Percentiles rank a stretch among this genome's conserved stretches.
Conservation (phyloP, 495 filamentous ascomycete genomes). For the Hypoxylon fuscum region DNA sequence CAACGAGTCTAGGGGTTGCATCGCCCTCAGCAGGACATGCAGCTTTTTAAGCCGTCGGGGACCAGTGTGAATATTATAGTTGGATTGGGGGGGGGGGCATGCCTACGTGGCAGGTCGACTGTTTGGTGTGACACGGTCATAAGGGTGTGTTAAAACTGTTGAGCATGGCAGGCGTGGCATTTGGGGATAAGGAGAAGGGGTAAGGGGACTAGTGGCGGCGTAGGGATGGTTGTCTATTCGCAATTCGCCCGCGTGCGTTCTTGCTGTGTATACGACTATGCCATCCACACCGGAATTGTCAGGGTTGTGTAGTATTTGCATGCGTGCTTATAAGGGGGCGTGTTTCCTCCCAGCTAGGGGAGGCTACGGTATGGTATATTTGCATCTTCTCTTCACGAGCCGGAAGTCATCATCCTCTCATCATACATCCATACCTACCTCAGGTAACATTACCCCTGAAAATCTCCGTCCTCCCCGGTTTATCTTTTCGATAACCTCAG, state of each 20-base stretch:
- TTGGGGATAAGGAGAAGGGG: slow-evolving; percentile 6
- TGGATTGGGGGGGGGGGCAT: slow-evolving; percentile 15
- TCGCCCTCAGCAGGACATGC: neutral
- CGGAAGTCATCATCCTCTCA: neutral
- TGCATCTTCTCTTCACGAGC: slow-evolving; percentile 4
- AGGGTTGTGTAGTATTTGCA: slow-evolving; percentile 10
- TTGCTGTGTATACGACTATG: slow-evolving; percentile 15
- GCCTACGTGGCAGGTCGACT: slow-evolving; percentile 16
- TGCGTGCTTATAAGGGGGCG: slow-evolving; percentile 6
- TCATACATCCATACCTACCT: neutral
- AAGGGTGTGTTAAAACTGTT: slow-evolving; percentile 19
- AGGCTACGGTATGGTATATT: slow-evolving; percentile 21
- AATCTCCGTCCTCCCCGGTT: slow-evolving; percentile 13
- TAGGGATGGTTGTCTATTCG: slow-evolving; percentile 22
- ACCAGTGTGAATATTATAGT: slow-evolving; percentile 10
- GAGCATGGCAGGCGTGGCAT: slow-evolving; percentile 19
- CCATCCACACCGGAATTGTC: slow-evolving; percentile 4
- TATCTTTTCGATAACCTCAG: no score
- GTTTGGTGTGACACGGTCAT: slow-evolving; percentile 20
- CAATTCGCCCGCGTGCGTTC: slow-evolving; percentile 17
- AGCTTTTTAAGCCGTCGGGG: neutral
- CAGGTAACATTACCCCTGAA: slow-evolving; percentile 3
- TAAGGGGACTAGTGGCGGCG: slow-evolving; percentile 20
- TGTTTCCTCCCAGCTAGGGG: neutral
- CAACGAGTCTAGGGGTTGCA: slow-evolving; percentile 67